A percentile compares a stretch with the other conserved stretches of the same genome.
These are phyloP conservation scores for Capillidium rhysosporum DNA, from an alignment of 371 early-diverging fungal species.

Conservation along the genomic window DNA sequence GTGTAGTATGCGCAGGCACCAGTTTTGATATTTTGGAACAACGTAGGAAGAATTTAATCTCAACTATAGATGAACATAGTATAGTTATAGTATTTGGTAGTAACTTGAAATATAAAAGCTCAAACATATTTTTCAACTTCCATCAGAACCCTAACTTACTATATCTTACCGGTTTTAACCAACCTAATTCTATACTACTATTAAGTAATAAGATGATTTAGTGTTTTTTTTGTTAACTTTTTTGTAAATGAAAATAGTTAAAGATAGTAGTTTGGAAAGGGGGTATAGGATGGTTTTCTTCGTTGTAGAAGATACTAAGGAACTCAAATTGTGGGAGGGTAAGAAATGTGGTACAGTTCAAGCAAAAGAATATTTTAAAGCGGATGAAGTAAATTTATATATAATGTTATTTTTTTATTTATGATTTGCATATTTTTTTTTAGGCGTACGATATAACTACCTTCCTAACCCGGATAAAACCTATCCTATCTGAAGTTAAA, in stretches of 20 bases:
- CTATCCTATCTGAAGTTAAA: conserved; percentile 8
- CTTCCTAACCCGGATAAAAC: background rate
- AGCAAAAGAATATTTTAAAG: conserved; percentile 58
- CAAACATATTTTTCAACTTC: conserved; percentile 87
- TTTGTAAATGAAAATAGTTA: conserved; percentile 14
- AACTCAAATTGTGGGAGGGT: conserved; percentile 83
- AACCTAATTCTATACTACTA: conserved; percentile 67
- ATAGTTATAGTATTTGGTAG: conserved; percentile 55
- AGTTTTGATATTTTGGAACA: conserved; percentile 42
- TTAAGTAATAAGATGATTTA: conserved; percentile 29
- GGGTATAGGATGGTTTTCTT: conserved; percentile 78
- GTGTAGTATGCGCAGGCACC: conserved; percentile 61
- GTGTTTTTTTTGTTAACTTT: background rate
- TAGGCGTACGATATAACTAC: conserved; percentile 5
- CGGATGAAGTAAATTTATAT: conserved; percentile 53
- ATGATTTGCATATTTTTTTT: background rate
- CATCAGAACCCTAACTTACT: conserved; percentile 81
- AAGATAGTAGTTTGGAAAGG: conserved; percentile 25
- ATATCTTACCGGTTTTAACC: conserved; percentile 70
- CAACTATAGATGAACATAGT: conserved; percentile 33
- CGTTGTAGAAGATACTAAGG: conserved; percentile 46
- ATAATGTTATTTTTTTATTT: background rate
- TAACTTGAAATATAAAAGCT: conserved; percentile 63
- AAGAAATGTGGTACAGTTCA: conserved; percentile 68
- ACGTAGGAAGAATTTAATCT: conserved; percentile 44